Base-by-base conservation (phyloP, 176 grass and related monocot genomes). In the Lolium rigidum region DNA sequence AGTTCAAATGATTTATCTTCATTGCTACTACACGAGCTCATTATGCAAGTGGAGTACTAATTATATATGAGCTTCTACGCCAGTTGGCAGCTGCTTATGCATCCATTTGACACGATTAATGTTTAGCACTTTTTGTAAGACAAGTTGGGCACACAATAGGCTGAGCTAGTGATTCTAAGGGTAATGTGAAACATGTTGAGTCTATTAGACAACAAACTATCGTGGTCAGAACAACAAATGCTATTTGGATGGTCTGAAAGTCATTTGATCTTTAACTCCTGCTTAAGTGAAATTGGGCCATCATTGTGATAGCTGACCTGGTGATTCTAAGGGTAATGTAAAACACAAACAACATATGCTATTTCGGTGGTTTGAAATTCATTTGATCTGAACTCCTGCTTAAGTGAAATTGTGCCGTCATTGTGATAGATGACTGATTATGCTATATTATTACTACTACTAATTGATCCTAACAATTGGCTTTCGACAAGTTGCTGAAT, bases 361-460 rank as follows among this genome's bases (percentile, higher is more conserved):
- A 80, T 74, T 83, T 87, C 20, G 48, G 74, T 83, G 63, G 10
- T 43, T 18, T 46, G 47, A 49, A 37, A 43, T 20, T 43, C 9
- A 12, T 41, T 55, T 85, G n/a, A 64, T 65, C 44, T 51, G 48
- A 74, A 84, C 31, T 35, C 31, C 31, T 35, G 31, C 31, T 35
- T 35, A 73, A 28, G 14, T 73, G 60, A 9, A 6, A 3, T 38
- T 69, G 62, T 12, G 41, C 10, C n/a, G 22, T 49, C 17, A 74
- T 26, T 61, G 44, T 63, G 41, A 85, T 54, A 63, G 68, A 6
- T 16, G 20, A 24, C n/a, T n/a, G 44, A 52, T 65, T 57, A 67
- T 43, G 74, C 74, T 80, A 82, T 81, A 75, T 21, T 66, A 67
- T 21, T 50, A 47, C 24, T 61, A 47, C 24, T 61, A 81, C 44